Evolutionary conservation across 2,329 filamentous ascomycete species (phyloP).

Genomic region (Pseudogymnoascus sp.): DNA sequence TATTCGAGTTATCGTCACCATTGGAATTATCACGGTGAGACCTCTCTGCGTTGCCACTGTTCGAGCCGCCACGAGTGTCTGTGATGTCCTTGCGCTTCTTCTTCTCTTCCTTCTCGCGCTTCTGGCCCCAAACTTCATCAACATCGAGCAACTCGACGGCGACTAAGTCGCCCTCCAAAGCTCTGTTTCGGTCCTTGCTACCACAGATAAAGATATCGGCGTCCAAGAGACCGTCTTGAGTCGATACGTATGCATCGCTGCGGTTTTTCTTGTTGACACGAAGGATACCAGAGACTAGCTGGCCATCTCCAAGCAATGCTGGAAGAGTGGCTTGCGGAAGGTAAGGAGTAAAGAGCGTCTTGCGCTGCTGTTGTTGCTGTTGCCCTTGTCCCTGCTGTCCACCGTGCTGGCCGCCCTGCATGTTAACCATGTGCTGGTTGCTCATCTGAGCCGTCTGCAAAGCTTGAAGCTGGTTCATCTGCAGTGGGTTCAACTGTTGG

Average conservation of each 20-base stretch:
- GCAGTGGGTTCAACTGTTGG: conserved; percentile 82
- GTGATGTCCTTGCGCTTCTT: conserved; percentile 99
- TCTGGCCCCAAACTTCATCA: conserved; percentile 97
- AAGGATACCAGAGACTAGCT: conserved; percentile 91
- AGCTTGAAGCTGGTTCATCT: conserved; percentile 83
- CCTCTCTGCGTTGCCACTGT: conserved; percentile 60
- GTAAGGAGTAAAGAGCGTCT: conserved; percentile 97
- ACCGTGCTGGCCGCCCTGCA: conserved; percentile 65
- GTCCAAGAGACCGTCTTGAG: conserved; percentile 76
- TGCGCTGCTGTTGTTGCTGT: conserved; percentile 84
- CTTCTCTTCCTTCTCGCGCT: conserved; percentile 99
- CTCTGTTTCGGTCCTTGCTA: conserved; percentile 96
- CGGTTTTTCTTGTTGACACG: conserved; percentile 99
- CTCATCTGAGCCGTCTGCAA: conserved; percentile 82
- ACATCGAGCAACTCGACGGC: conserved; percentile 95
- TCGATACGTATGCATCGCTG: conserved; percentile 95
- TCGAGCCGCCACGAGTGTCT: conserved; percentile 73
- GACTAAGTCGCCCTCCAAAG: conserved; percentile 90
- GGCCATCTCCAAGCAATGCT: conserved; percentile 80
- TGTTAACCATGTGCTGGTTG: conserved; percentile 63
- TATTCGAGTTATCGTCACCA: conserved; percentile 52
- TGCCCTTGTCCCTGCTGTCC: conserved; percentile 57
- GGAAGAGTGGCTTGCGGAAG: conserved; percentile 90
- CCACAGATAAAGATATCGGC: conserved; percentile 99
- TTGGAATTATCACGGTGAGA: conserved; percentile 47